phyloP scores from a whole-genome alignment of 169 alveolate genomes.

The Plasmodium berghei region DNA sequence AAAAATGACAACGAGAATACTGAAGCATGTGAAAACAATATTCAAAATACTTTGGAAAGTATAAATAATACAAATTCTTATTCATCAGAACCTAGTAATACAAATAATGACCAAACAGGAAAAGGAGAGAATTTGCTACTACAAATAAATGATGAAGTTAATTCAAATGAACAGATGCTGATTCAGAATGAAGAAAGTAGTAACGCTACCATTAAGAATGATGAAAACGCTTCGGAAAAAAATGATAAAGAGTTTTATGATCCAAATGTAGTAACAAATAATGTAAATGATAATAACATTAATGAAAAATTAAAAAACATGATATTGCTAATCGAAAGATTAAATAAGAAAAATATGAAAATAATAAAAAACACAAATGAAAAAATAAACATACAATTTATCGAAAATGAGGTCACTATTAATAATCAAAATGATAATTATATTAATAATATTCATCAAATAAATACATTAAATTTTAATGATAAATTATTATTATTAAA shows the following conservation, averaged over 20 bases:
- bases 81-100: too few relatives aligned
- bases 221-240: not conserved
- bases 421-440: not conserved
- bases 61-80: too few relatives aligned
- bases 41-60: too few relatives aligned
- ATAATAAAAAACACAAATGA: conserved; percentile 6
- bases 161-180: too few relatives aligned
- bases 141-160: too few relatives aligned
- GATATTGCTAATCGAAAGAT: conserved; percentile 17
- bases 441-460: not conserved
- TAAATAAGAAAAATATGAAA: conserved; percentile 3
- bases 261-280: conserved; percentile 1
- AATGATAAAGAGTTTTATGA: conserved; percentile 13
- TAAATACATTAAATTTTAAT: conserved; percentile 4
- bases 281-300: not conserved
- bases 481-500: conserved; percentile 13
- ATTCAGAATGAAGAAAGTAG: too few relatives aligned
- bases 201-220: not conserved
- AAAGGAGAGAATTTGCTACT: too few relatives aligned
- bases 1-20: too few relatives aligned
- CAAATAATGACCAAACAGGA: too few relatives aligned
- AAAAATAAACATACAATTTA: not conserved
- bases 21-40: too few relatives aligned
- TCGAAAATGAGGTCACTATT: not conserved
- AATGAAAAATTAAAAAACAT: conserved; percentile 18